phyloP scores from a whole-genome alignment of 192 early-diverging fungal species.

The Gaertneriomyces semiglobifer region DNA sequence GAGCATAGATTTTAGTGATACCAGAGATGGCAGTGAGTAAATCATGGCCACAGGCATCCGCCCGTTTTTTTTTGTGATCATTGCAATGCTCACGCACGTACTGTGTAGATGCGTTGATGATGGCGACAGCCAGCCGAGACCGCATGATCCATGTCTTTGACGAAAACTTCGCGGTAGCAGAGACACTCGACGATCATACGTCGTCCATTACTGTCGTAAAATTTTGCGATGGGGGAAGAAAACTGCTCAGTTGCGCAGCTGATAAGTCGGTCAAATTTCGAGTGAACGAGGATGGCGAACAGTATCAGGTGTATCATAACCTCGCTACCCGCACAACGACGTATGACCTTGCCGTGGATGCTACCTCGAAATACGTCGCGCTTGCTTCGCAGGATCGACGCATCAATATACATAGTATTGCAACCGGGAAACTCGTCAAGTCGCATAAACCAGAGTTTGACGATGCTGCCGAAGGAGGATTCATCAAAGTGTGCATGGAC shows the following conservation, averaged over 20 bases:
- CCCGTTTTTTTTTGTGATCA: slow-evolving; percentile 16
- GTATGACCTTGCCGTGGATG: slow-evolving; percentile 69
- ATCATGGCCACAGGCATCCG: neutral
- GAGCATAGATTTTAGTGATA: slow-evolving; percentile 64
- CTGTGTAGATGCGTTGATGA: slow-evolving; percentile 29
- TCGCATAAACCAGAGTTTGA: slow-evolving; percentile 52
- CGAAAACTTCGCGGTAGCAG: slow-evolving; percentile 56
- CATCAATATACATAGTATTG: slow-evolving; percentile 57
- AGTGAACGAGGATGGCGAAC: slow-evolving; percentile 11
- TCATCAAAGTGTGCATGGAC: slow-evolving; percentile 65
- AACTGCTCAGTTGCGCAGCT: slow-evolving; percentile 72
- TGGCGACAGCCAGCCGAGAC: slow-evolving; percentile 75
- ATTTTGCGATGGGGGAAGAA: slow-evolving; percentile 61
- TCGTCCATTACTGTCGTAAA: slow-evolving; percentile 73
- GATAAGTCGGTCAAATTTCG: slow-evolving; percentile 82
- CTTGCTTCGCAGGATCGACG: slow-evolving; percentile 69
- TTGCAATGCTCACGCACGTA: neutral
- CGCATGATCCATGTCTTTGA: slow-evolving; percentile 76
- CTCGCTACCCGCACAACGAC: slow-evolving; percentile 65
- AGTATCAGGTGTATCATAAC: slow-evolving; percentile 54
- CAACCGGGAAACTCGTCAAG: slow-evolving; percentile 63
- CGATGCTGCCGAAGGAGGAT: slow-evolving; percentile 43
- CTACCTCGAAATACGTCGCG: slow-evolving; percentile 49
- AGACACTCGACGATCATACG: slow-evolving; percentile 82
- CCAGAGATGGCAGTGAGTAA: neutral